These are phyloP conservation scores for Pelargonium australe DNA, from an alignment of 441 rosid species.

Conservation along the genomic window DNA sequence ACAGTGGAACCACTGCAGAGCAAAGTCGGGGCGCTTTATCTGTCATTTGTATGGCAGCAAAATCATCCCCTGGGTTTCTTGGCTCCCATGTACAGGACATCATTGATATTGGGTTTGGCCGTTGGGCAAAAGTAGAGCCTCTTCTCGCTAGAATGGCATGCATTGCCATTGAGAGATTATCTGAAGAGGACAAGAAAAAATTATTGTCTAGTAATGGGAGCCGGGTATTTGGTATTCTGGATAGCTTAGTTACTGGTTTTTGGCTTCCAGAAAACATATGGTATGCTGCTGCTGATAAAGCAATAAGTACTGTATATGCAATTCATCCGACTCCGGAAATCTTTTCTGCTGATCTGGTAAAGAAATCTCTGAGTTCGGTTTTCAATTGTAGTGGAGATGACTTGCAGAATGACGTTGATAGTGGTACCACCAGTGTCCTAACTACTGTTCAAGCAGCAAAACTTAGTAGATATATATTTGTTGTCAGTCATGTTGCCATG, in stretches of 20 bases:
- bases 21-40: slow-evolving; percentile 93
- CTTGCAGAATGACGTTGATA: slow-evolving; percentile 35
- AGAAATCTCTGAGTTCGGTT: slow-evolving; percentile 57
- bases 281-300: slow-evolving; percentile 93
- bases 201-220: slow-evolving; percentile 65
- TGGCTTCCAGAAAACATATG: slow-evolving; percentile 88
- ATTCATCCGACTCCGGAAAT: slow-evolving; percentile 92
- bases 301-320: slow-evolving; percentile 66
- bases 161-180: slow-evolving; percentile 78
- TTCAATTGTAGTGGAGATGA: slow-evolving; percentile 47
- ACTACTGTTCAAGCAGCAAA: slow-evolving; percentile 61
- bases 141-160: slow-evolving; percentile 93
- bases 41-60: slow-evolving; percentile 98
- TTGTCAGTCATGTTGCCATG: slow-evolving; percentile 87
- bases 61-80: slow-evolving; percentile 65
- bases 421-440: slow-evolving; percentile 27
- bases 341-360: slow-evolving; percentile 60
- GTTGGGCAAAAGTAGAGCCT: slow-evolving; percentile 98
- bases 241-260: slow-evolving; percentile 71
- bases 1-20: slow-evolving; percentile 79
- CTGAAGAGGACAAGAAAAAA: slow-evolving; percentile 74
- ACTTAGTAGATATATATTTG: slow-evolving; percentile 79
- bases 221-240: slow-evolving; percentile 66
- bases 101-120: slow-evolving; percentile 97
- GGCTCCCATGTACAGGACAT: slow-evolving; percentile 90